Evolutionary conservation across 2,329 filamentous ascomycete genomes (phyloP).

Genomic region (Aspergillus fumigatus): DNA sequence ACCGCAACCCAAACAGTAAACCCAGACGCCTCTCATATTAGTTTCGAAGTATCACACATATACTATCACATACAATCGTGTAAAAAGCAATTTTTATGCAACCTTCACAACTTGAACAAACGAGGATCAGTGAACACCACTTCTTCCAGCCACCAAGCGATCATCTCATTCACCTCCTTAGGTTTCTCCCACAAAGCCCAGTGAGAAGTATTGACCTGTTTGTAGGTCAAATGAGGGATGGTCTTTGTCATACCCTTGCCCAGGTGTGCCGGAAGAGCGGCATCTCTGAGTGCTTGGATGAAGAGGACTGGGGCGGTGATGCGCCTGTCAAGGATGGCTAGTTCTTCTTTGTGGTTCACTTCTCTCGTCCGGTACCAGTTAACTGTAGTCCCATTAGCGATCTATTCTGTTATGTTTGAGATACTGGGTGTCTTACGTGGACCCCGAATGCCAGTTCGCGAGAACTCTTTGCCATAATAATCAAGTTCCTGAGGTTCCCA

Average conservation of each 20-base stretch:
- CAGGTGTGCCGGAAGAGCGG: constrained; percentile 68
- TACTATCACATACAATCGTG: background rate
- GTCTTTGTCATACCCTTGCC: constrained; percentile 64
- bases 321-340: constrained; percentile 32
- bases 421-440: constrained; percentile 48
- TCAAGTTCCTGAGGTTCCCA: constrained; percentile 55
- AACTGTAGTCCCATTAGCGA: constrained; percentile 36
- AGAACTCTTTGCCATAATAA: constrained; percentile 70
- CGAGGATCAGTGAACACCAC: constrained; percentile 43
- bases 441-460: constrained; percentile 68
- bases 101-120: constrained; percentile 9
- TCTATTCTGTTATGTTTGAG: background rate
- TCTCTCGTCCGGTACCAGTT: constrained; percentile 81
- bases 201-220: constrained; percentile 66
- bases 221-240: constrained; percentile 61
- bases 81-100: background rate
- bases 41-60: background rate
- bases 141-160: constrained; percentile 63
- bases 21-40: background rate
- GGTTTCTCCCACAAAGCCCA: constrained; percentile 78
- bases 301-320: constrained; percentile 67
- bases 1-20: background rate
- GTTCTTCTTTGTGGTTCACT: constrained; percentile 74
- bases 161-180: constrained; percentile 63
- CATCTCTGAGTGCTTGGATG: constrained; percentile 67